Evolutionary conservation across 164 flowering plant species (phyloP).

Genomic region (Aristolochia californica): DNA sequence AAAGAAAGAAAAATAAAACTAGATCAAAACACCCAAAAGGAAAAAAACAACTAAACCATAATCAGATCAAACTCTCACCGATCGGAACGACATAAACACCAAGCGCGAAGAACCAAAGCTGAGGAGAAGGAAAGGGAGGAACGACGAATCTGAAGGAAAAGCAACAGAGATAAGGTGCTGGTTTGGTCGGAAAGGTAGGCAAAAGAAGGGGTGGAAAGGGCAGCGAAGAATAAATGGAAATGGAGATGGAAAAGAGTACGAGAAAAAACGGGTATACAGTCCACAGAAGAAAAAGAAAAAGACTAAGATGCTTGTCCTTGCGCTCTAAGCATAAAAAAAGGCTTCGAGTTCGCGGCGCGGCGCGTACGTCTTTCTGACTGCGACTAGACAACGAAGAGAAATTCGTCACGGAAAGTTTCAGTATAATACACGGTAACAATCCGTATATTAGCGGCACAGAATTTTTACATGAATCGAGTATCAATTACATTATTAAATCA

Average conservation of each 20-base stretch:
- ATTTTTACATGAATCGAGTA: too few species aligned
- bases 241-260: background rate
- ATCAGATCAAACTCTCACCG: conserved; percentile 11
- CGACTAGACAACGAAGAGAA: too few species aligned
- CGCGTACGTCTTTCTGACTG: too few species aligned
- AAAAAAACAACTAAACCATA: background rate
- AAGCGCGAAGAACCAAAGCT: background rate
- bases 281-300: background rate
- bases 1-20: background rate
- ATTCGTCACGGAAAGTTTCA: too few species aligned
- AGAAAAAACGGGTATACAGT: background rate
- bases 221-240: background rate
- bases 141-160: background rate
- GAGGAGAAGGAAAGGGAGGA: conserved; percentile 1
- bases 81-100: conserved; percentile 26
- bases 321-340: too few species aligned
- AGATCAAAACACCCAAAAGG: background rate
- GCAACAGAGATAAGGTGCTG: background rate
- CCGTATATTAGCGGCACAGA: too few species aligned
- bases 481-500: too few species aligned
- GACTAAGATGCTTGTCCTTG: background rate
- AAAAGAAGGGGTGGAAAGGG: background rate
- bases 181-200: conserved; percentile 1
- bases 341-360: too few species aligned
- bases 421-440: too few species aligned